phyloP scores from a whole-genome alignment of 805 yeast species.

The Ogataea kodamae region DNA sequence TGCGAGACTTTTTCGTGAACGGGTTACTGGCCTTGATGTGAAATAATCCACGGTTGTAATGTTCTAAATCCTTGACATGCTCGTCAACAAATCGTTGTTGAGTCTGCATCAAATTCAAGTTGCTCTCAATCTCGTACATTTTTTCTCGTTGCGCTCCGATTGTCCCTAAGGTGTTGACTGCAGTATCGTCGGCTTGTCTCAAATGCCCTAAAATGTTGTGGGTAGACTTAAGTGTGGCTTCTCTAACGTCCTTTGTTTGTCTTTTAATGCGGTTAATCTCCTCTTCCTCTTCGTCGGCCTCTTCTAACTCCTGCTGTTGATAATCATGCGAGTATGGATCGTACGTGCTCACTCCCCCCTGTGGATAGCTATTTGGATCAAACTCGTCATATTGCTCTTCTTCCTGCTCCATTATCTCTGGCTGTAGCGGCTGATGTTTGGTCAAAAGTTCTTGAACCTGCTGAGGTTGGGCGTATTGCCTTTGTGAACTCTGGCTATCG shows the following conservation, averaged over 20 bases:
- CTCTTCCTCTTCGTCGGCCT: conserved; percentile 87
- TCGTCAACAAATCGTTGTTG: conserved; percentile 81
- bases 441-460: conserved; percentile 13
- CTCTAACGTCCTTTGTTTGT: conserved; percentile 60
- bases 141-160: conserved; percentile 92
- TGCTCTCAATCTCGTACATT: conserved; percentile 73
- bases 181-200: conserved; percentile 67
- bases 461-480: conserved; percentile 1
- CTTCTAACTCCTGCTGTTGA: conserved; percentile 36
- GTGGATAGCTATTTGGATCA: conserved; percentile 31
- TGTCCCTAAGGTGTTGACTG: conserved; percentile 82
- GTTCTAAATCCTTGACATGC: conserved; percentile 73
- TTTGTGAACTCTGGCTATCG: conserved; percentile 13
- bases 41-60: conserved; percentile 76
- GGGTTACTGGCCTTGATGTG: conserved; percentile 83
- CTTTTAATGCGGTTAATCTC: conserved; percentile 78
- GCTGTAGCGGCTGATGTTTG: conserved; percentile 7
- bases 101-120: conserved; percentile 70
- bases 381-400: conserved; percentile 16
- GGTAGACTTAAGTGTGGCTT: conserved; percentile 81
- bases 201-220: conserved; percentile 76
- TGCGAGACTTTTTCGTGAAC: conserved; percentile 75
- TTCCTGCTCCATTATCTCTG: conserved; percentile 1
- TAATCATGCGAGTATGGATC: conserved; percentile 25
- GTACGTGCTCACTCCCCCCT: conserved; percentile 17